Percentiles rank a stretch among this genome's conserved stretches.
Evolutionary conservation across 163 green algal species (phyloP).

Genomic region (Scenedesmus sp.): DNA sequence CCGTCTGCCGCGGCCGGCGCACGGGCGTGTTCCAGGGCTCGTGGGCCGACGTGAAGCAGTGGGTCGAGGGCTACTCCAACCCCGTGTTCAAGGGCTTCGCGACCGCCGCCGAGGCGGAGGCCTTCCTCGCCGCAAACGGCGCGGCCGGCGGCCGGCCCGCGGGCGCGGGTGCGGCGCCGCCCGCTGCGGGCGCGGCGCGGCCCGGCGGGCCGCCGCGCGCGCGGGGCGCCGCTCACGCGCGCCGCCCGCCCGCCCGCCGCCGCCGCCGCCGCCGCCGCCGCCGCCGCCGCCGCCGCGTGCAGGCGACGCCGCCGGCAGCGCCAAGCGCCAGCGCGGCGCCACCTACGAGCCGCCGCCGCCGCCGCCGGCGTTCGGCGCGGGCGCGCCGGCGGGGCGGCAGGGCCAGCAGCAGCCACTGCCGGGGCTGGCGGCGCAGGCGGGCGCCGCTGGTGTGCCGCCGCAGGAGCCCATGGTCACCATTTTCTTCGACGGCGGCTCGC

Average conservation of each 20-base stretch:
- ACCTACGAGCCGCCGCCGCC: neutral
- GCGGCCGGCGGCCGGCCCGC: no score
- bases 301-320: neutral
- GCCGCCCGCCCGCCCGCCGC: no score
- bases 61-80: neutral
- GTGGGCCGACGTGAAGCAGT: neutral
- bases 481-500: constrained; percentile 41
- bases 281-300: neutral
- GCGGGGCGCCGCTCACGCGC: no score
- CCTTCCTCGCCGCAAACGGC: neutral
- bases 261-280: neutral
- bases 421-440: no score
- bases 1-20: neutral
- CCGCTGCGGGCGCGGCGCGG: neutral
- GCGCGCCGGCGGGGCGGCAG: no score
- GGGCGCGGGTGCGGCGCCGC: no score
- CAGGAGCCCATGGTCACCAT: neutral
- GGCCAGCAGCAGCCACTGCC: neutral
- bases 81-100: constrained; percentile 2
- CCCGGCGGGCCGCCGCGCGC: no score
- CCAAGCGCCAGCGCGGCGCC: neutral
- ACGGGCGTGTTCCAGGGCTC: constrained; percentile 15
- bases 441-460: neutral
- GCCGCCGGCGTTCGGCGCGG: constrained; percentile 4
- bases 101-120: neutral